Percentiles rank a stretch among this genome's conserved stretches.
phyloP scores from a whole-genome alignment of 2,329 filamentous ascomycete species.

The Paecilomyces variotii region DNA sequence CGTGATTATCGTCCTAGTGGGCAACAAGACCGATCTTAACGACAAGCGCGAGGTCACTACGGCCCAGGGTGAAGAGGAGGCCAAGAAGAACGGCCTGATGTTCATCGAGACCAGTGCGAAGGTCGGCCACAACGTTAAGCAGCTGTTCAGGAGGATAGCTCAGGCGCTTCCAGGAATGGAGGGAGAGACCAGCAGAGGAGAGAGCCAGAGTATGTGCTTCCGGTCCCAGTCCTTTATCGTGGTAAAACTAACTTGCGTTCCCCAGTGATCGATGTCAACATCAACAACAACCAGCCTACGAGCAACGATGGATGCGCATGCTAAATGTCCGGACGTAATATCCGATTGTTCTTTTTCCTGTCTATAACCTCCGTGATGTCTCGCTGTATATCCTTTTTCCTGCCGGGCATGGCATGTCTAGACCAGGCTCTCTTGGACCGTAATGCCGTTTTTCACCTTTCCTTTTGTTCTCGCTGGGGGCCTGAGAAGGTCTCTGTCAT shows the following conservation, averaged over 20 bases:
- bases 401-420: neutral
- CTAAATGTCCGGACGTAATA: slow-evolving; percentile 27
- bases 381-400: slow-evolving; percentile 13
- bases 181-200: slow-evolving; percentile 69
- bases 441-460: slow-evolving; percentile 15
- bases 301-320: slow-evolving; percentile 68
- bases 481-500: slow-evolving; percentile 14
- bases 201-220: slow-evolving; percentile 64
- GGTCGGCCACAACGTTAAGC: slow-evolving; percentile 96
- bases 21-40: slow-evolving; percentile 98
- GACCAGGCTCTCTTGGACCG: neutral
- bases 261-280: slow-evolving; percentile 91
- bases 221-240: slow-evolving; percentile 1
- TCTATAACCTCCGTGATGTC: slow-evolving; percentile 21
- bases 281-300: slow-evolving; percentile 58
- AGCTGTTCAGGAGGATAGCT: slow-evolving; percentile 93
- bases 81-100: slow-evolving; percentile 96
- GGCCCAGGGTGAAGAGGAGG: slow-evolving; percentile 93
- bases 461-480: slow-evolving; percentile 21
- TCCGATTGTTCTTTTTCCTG: slow-evolving; percentile 8
- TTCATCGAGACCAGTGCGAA: slow-evolving; percentile 99
- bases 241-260: neutral
- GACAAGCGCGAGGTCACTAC: slow-evolving; percentile 98
- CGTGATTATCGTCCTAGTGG: slow-evolving; percentile 96
- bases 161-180: slow-evolving; percentile 98